These are phyloP conservation scores for Hypoxylon lienhwacheense DNA, from an alignment of 495 filamentous ascomycete species.

Conservation along the genomic window DNA sequence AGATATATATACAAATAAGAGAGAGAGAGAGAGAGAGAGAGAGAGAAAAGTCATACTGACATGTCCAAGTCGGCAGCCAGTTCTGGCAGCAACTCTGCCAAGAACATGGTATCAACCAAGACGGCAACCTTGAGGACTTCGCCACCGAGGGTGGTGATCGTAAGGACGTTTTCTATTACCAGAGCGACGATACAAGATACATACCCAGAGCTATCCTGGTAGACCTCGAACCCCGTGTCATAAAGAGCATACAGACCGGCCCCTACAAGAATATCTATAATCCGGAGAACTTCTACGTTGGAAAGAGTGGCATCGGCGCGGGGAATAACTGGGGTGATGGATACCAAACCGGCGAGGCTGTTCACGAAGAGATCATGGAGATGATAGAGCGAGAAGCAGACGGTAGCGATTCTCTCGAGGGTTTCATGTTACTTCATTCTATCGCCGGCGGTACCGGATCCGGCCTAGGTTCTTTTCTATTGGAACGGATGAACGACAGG, in stretches of 20 bases:
- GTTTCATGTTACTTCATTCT: constrained; percentile 97
- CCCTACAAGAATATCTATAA: constrained; percentile 98
- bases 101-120: constrained; percentile 96
- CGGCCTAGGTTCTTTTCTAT: constrained; percentile 87
- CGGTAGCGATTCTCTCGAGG: constrained; percentile 95
- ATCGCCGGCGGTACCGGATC: constrained; percentile 97
- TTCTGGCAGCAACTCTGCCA: constrained; percentile 98
- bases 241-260: constrained; percentile 87
- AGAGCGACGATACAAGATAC: constrained; percentile 96
- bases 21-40: not conserved
- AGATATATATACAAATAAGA: not conserved
- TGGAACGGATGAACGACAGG: constrained; percentile 95
- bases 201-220: constrained; percentile 95
- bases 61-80: constrained; percentile 74
- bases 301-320: constrained; percentile 86
- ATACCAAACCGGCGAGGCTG: constrained; percentile 85
- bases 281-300: constrained; percentile 96
- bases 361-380: constrained; percentile 97
- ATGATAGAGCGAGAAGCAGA: constrained; percentile 99
- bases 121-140: constrained; percentile 94
- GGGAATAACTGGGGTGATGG: constrained; percentile 98
- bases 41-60: constrained; percentile 11
- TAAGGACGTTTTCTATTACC: constrained; percentile 99
- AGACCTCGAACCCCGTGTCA: constrained; percentile 91
- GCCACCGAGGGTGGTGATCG: constrained; percentile 95